These are phyloP conservation scores for Colletotrichum camelliae DNA, from an alignment of 2,329 filamentous ascomycete genomes.

Conservation along the genomic window DNA sequence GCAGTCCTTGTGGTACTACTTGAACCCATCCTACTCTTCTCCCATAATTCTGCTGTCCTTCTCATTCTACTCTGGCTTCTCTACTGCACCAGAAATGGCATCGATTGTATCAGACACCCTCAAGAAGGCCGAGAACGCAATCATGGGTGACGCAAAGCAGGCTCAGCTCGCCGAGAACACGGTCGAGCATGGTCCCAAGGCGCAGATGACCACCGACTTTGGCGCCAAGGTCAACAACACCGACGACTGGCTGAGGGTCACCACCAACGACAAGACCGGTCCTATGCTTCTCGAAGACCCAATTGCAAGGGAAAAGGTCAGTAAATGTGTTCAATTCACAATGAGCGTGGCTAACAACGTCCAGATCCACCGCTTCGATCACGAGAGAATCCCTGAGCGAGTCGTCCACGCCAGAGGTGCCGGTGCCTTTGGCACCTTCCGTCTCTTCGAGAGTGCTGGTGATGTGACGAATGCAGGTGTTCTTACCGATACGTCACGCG, in stretches of 20 bases:
- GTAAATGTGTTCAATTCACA: too few relatives aligned
- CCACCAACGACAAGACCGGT: constrained; percentile 66
- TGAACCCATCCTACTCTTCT: not conserved
- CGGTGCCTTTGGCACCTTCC: constrained; percentile 58
- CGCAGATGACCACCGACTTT: constrained; percentile 76
- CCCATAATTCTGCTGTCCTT: not conserved
- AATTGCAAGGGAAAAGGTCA: constrained; percentile 75
- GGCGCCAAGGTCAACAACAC: constrained; percentile 76
- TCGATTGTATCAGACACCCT: constrained; percentile 35
- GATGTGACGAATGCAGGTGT: constrained; percentile 70
- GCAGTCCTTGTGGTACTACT: not conserved
- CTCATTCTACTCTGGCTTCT: not conserved
- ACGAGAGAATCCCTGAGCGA: constrained; percentile 64
- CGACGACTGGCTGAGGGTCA: constrained; percentile 78
- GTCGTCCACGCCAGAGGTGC: constrained; percentile 67
- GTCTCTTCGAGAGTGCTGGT: constrained; percentile 56
- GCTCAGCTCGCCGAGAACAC: constrained; percentile 65
- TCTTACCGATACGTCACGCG: constrained; percentile 70
- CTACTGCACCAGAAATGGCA: not conserved
- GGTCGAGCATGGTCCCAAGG: constrained; percentile 61
- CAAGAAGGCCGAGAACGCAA: constrained; percentile 44
- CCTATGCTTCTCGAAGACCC: constrained; percentile 75
- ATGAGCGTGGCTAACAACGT: not conserved
- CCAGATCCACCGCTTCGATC: constrained; percentile 78
- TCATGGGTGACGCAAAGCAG: constrained; percentile 59